Conservation (phyloP, 2,329 filamentous ascomycete species). For the Madurella mycetomatis region DNA sequence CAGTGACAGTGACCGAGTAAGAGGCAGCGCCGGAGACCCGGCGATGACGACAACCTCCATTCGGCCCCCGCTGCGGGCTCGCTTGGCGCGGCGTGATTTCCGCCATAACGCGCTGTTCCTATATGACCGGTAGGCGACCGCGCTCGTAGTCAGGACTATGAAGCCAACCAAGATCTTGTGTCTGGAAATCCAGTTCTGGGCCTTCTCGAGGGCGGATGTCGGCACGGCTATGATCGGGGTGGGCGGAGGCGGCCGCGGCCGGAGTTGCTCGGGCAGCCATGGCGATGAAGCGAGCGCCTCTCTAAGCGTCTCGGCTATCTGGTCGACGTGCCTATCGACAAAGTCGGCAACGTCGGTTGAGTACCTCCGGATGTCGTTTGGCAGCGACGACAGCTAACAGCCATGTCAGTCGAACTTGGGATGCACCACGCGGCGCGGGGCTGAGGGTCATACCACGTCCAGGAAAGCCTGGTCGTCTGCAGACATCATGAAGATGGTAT, state of each 20-base stretch:
- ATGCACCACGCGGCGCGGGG: constrained; percentile 8
- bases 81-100: constrained; percentile 69
- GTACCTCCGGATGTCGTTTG: constrained; percentile 64
- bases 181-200: constrained; percentile 65
- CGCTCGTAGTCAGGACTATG: constrained; percentile 65
- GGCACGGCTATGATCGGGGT: constrained; percentile 33
- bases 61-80: constrained; percentile 76
- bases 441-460: constrained; percentile 58
- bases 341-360: constrained; percentile 70
- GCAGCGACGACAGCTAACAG: constrained; percentile 47
- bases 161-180: constrained; percentile 72
- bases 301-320: constrained; percentile 65
- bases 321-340: constrained; percentile 76
- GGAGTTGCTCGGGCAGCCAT: constrained; percentile 70
- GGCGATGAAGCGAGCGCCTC: constrained; percentile 61
- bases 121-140: constrained; percentile 52
- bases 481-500: constrained; percentile 53
- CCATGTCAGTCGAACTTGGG: background rate
- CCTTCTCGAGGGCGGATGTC: constrained; percentile 42
- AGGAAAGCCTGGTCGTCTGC: constrained; percentile 75
- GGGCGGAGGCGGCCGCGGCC: constrained; percentile 51
- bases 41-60: constrained; percentile 85
- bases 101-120: constrained; percentile 52
- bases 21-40: constrained; percentile 77
- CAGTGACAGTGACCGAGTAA: constrained; percentile 76